Conservation (phyloP, 2,329 filamentous ascomycete genomes). For the Neopestalotiopsis sp. region DNA sequence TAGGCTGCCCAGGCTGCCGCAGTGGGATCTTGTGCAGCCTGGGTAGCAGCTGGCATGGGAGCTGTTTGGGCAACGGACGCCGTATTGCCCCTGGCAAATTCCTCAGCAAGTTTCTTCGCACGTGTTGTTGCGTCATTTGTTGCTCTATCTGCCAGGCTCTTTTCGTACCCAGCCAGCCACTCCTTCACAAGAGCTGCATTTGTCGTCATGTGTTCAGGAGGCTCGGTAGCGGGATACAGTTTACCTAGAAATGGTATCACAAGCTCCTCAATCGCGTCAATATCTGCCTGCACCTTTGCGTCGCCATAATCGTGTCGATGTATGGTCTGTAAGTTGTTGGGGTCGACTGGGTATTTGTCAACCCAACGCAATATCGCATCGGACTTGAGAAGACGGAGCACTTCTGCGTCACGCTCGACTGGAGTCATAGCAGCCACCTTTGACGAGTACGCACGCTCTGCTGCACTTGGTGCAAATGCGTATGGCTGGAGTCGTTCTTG, state of each 20-base stretch:
- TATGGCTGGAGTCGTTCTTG: constrained; percentile 5
- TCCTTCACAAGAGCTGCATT: constrained; percentile 52
- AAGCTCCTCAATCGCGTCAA: constrained; percentile 47
- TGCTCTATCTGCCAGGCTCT: constrained; percentile 42
- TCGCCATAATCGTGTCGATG: constrained; percentile 48
- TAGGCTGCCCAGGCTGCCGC: constrained; percentile 44
- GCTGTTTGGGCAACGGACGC: constrained; percentile 19
- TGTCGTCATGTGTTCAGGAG: constrained; percentile 57
- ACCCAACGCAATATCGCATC: constrained; percentile 48
- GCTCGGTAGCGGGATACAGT: constrained; percentile 54
- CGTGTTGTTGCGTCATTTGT: constrained; percentile 44
- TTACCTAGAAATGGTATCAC: constrained; percentile 48
- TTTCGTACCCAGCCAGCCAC: constrained; percentile 58
- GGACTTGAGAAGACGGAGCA: constrained; percentile 49
- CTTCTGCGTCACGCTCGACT: constrained; percentile 41
- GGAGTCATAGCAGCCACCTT: constrained; percentile 28
- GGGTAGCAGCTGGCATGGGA: constrained; percentile 28
- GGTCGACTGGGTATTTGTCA: constrained; percentile 44
- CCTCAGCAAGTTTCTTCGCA: constrained; percentile 39
- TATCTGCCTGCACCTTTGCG: constrained; percentile 46
- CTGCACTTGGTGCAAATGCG: neutral
- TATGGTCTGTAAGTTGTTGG: constrained; percentile 35
- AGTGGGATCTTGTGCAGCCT: constrained; percentile 28
- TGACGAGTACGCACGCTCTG: neutral
- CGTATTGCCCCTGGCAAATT: constrained; percentile 33